Evolutionary conservation across 2,329 filamentous ascomycete genomes (phyloP), one percentile per base, ranked within the genome.

Genomic region (Aspergillus sergii): DNA sequence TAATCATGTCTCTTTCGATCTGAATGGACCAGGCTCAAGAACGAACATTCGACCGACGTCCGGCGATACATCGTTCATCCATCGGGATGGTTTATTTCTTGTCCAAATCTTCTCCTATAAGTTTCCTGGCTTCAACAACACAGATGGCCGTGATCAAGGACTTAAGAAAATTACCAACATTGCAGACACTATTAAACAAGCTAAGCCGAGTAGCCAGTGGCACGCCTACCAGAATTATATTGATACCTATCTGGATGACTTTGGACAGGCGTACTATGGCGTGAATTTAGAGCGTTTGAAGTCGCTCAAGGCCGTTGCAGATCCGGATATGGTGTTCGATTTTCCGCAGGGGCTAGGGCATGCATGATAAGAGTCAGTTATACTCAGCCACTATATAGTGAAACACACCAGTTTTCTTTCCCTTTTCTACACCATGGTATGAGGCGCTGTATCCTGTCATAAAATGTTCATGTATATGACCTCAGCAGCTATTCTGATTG

Each of bases 171-270:
- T 60, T 10, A 60, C 50, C 8, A 54, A 39, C 2, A 48, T 60
- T 11, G 54, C 58, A 30, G 23, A 43, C 34, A 23, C 50, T 12
- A 55, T 60, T 12, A 60, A 51, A 21, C 26, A 55, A 32, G 23
- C 50, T 9, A 19, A 23, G 4, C 50, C 48, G 9, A 39, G 21
- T 2, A 34, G 50, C 39, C 26, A 60, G 16, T 60, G 58, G 58
- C 50, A 60, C 12, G 34, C 58, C 9, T 60, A 60, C 36, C 58
- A 60, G 50, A 60, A 60, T 21, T 60, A 60, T 21, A 45, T 60
- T 43, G 58, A 60, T n/a, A 50, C 58, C 3, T 34, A 60, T 6
- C 7, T 55, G 8, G 36, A 36, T 26, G 28, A 60, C 6, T 60
- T 60, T 39, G 58, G 58, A 11, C 48, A 19, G n/a, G 50, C 39